Evolutionary conservation across 2,329 filamentous ascomycete species (phyloP).

Genomic region (Metarhizium robertsii): DNA sequence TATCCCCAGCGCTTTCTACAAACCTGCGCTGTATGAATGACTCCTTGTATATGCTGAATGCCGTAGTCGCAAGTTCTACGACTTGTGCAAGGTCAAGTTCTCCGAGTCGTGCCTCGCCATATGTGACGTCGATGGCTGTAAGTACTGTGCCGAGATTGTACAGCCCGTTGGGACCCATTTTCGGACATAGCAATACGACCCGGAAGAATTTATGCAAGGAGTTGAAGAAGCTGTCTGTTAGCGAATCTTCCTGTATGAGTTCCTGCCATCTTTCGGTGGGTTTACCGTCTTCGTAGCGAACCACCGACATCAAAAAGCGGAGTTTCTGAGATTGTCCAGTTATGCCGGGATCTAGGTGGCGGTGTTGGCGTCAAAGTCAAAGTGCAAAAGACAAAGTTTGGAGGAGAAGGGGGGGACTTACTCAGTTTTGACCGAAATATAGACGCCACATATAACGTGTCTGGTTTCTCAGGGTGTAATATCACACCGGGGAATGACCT

Average conservation of each 20-base stretch:
- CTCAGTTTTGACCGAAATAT: not conserved
- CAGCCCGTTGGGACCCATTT: constrained; percentile 4
- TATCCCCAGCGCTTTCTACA: not conserved
- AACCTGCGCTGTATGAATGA: constrained; percentile 3
- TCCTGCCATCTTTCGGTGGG: not conserved
- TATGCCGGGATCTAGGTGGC: not conserved
- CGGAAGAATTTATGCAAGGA: not conserved
- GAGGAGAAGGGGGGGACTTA: not conserved
- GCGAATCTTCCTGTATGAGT: not conserved
- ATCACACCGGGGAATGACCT: constrained; percentile 1
- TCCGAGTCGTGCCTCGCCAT: not conserved
- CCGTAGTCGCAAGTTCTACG: constrained; percentile 1
- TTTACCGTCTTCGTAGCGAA: not conserved
- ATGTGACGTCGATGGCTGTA: not conserved
- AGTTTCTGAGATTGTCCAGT: not conserved
- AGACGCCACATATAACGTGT: constrained; percentile 1
- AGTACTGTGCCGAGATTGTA: constrained; percentile 3
- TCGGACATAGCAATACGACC: not conserved
- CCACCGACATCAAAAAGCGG: constrained; percentile 2
- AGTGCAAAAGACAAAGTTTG: not conserved
- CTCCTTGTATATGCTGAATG: constrained; percentile 4
- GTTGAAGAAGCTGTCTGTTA: not conserved
- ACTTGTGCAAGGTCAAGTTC: not conserved
- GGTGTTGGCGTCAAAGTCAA: not conserved
- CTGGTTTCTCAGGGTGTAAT: not conserved